Evolutionary conservation across 2,329 filamentous ascomycete species (phyloP).

Genomic region (Pseudopithomyces maydicus): DNA sequence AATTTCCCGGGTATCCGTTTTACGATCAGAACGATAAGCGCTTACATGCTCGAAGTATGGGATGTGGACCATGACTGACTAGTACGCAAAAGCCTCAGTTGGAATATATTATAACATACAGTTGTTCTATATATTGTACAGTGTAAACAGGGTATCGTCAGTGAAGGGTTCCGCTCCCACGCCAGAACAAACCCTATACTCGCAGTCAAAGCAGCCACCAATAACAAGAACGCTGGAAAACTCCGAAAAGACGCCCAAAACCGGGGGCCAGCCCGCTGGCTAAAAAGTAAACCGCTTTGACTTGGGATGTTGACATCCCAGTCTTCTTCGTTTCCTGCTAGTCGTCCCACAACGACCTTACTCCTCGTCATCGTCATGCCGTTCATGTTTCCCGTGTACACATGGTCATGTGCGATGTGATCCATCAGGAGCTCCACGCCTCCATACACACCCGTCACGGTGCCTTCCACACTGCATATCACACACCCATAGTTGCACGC

Average conservation of each 20-base stretch:
- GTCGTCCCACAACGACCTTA: slow-evolving; percentile 43
- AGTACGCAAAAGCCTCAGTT: no score
- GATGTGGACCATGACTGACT: no score
- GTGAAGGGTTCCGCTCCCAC: no score
- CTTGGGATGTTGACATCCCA: slow-evolving; percentile 46
- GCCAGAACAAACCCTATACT: not conserved
- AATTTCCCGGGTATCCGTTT: no score
- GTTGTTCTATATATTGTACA: no score
- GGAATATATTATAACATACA: no score
- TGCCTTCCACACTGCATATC: slow-evolving; percentile 40
- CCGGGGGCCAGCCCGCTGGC: not conserved
- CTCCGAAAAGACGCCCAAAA: not conserved
- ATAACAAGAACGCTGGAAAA: not conserved
- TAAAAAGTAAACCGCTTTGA: slow-evolving; percentile 12
- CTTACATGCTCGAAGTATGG: no score
- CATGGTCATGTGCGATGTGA: slow-evolving; percentile 45
- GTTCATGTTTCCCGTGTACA: slow-evolving; percentile 23
- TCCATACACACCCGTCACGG: slow-evolving; percentile 41
- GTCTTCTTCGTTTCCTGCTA: slow-evolving; percentile 36
- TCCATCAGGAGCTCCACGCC: slow-evolving; percentile 47
- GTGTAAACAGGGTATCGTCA: not conserved
- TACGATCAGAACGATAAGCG: no score
- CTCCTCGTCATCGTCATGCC: slow-evolving; percentile 36
- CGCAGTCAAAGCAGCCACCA: not conserved
- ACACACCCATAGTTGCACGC: slow-evolving; percentile 43